Percentiles rank a stretch among this genome's conserved stretches.
These are phyloP conservation scores for Chiua sp. DNA, from an alignment of 1,284 basidiomycete species.

Conservation along the genomic window DNA sequence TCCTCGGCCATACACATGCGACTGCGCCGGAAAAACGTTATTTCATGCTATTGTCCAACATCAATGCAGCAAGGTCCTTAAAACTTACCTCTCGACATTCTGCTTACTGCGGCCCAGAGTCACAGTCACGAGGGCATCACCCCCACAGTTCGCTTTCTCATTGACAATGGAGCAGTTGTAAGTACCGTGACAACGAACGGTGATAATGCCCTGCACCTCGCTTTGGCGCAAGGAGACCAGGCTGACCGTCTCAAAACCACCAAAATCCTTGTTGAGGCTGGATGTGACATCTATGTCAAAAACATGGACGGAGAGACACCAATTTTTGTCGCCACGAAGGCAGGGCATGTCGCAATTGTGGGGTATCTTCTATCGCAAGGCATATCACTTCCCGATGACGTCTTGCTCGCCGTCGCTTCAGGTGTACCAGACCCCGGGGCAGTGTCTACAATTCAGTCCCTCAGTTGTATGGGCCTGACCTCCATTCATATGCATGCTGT, in stretches of 20 bases:
- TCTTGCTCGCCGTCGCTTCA: not conserved
- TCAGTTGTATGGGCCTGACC: not conserved
- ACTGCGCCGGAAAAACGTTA: not conserved
- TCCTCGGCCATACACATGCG: not conserved
- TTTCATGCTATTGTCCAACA: not conserved
- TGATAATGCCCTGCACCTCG: not conserved
- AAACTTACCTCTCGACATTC: not conserved
- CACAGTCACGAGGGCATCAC: not conserved
- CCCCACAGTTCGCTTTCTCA: not conserved
- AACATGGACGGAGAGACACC: not conserved
- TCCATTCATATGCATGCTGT: not conserved
- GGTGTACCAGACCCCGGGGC: not conserved
- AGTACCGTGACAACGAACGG: not conserved
- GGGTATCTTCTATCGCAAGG: slow-evolving; percentile 1
- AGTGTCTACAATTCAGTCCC: not conserved
- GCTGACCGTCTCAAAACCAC: not conserved
- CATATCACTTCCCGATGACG: not conserved
- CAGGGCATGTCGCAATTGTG: not conserved
- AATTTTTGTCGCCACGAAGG: not conserved
- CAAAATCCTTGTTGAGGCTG: not conserved
- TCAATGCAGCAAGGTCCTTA: not conserved
- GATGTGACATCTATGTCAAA: not conserved
- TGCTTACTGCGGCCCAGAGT: not conserved
- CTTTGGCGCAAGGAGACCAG: not conserved
- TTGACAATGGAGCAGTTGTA: not conserved